phyloP scores from a whole-genome alignment of 805 yeast genomes.

The Metschnikowia matae region DNA sequence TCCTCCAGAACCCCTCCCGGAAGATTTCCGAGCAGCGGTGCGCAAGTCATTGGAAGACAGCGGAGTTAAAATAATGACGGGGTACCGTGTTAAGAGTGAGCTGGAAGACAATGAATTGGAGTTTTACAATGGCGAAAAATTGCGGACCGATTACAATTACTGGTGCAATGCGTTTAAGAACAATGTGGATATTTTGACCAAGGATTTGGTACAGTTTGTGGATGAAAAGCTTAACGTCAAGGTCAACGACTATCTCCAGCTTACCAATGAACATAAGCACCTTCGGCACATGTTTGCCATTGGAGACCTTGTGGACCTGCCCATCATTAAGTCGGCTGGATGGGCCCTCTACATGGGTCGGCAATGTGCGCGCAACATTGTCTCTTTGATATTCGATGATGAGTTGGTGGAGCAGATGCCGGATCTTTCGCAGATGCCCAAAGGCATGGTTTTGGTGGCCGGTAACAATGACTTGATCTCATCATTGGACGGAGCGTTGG shows the following conservation, averaged over 20 bases:
- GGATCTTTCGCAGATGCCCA: conserved; percentile 30
- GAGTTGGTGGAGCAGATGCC: conserved; percentile 33
- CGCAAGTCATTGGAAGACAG: conserved; percentile 24
- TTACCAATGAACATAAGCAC: conserved; percentile 16
- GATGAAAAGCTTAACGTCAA: conserved; percentile 26
- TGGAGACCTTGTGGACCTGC: conserved; percentile 39
- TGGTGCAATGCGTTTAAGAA: conserved; percentile 36
- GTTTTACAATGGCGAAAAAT: conserved; percentile 25
- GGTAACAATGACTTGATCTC: conserved; percentile 37
- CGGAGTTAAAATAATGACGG: conserved; percentile 27
- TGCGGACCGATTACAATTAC: conserved; percentile 28
- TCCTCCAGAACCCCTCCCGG: conserved; percentile 37
- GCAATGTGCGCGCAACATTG: conserved; percentile 35
- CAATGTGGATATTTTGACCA: conserved; percentile 27
- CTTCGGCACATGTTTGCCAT: conserved; percentile 29
- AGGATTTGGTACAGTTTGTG: conserved; percentile 22
- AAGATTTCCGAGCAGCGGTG: conserved; percentile 26
- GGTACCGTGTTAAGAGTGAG: conserved; percentile 27
- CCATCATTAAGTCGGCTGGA: conserved; percentile 42
- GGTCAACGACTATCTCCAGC: conserved; percentile 37
- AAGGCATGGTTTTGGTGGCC: conserved; percentile 40
- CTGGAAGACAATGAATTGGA: conserved; percentile 21
- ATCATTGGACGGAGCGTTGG: conserved; percentile 33
- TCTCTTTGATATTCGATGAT: conserved; percentile 25
- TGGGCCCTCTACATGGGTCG: conserved; percentile 44